Evolutionary conservation across 1,284 basidiomycete species (phyloP).

Genomic region (Tylopilus sp.): DNA sequence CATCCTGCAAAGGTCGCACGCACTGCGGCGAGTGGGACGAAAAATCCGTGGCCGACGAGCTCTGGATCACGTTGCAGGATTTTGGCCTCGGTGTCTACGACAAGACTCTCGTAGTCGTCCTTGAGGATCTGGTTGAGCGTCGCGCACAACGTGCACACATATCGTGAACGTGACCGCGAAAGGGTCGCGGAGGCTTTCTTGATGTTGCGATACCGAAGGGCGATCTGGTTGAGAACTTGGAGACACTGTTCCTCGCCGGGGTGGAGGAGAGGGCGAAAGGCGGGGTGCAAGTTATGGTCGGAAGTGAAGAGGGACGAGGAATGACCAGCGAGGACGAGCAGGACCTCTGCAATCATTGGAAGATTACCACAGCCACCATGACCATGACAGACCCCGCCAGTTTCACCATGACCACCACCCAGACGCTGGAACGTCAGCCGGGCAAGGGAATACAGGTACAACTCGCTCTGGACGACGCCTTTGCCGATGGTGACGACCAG

Average conservation of each 20-base stretch:
- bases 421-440: conserved; percentile 22
- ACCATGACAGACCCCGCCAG: too few relatives aligned
- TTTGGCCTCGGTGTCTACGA: conserved; percentile 76
- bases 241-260: conserved; percentile 82
- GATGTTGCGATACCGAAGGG: conserved; percentile 66
- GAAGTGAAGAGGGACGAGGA: conserved; percentile 71
- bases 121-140: conserved; percentile 67
- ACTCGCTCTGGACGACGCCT: conserved; percentile 64
- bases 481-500: conserved; percentile 51
- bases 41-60: conserved; percentile 69
- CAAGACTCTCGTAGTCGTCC: conserved; percentile 74
- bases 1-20: conserved; percentile 78
- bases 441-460: conserved; percentile 26
- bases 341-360: conserved; percentile 76
- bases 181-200: conserved; percentile 50
- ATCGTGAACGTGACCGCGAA: conserved; percentile 62
- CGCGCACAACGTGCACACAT: conserved; percentile 70
- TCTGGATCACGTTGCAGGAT: conserved; percentile 65
- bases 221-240: conserved; percentile 67
- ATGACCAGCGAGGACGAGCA: conserved; percentile 80
- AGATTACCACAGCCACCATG: conserved; percentile 17
- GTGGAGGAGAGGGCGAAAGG: conserved; percentile 69
- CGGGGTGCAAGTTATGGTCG: conserved; percentile 55
- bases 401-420: conserved; percentile 13
- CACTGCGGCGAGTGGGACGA: conserved; percentile 77